Evolutionary conservation across 1,284 basidiomycete genomes (phyloP).

Genomic region (Trametes pubescens): DNA sequence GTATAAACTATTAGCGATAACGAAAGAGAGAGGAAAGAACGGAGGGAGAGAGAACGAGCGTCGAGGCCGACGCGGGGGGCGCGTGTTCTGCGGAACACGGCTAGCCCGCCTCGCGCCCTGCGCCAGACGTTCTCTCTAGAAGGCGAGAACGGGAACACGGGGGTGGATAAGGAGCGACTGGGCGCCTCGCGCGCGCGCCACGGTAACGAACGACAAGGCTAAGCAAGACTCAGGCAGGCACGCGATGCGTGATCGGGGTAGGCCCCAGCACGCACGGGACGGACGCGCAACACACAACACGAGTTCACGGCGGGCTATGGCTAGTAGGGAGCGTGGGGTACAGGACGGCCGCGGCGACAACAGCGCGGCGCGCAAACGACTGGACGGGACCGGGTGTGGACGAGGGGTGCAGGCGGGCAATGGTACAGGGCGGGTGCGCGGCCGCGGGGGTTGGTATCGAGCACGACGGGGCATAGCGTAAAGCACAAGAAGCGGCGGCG

Average conservation of each 20-base stretch:
- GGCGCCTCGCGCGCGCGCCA: background rate
- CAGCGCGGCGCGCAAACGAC: slow-evolving; percentile 9
- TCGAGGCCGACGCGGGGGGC: background rate
- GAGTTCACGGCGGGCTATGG: slow-evolving; percentile 10
- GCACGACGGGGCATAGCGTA: slow-evolving; percentile 27
- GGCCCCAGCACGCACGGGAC: background rate
- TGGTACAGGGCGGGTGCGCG: slow-evolving; percentile 6
- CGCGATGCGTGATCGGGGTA: too few species aligned
- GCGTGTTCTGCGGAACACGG: slow-evolving; percentile 3
- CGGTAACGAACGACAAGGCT: background rate
- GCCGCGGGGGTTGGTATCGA: slow-evolving; percentile 16
- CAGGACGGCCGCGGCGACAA: slow-evolving; percentile 6
- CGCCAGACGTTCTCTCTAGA: slow-evolving; percentile 7
- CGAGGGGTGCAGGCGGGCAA: slow-evolving; percentile 5
- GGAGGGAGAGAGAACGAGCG: slow-evolving; percentile 6
- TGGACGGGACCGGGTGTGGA: slow-evolving; percentile 18
- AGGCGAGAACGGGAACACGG: background rate
- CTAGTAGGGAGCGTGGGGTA: slow-evolving; percentile 22
- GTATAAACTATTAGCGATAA: slow-evolving; percentile 9
- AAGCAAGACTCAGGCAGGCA: background rate
- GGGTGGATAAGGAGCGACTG: background rate
- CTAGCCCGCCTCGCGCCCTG: slow-evolving; percentile 14
- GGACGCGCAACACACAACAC: background rate
- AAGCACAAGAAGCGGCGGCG: slow-evolving; percentile 21
- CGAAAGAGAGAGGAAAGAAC: background rate